These are phyloP conservation scores for Chrysophaeum taylorii DNA, from an alignment of 352 stramenopile species.

Conservation along the genomic window DNA sequence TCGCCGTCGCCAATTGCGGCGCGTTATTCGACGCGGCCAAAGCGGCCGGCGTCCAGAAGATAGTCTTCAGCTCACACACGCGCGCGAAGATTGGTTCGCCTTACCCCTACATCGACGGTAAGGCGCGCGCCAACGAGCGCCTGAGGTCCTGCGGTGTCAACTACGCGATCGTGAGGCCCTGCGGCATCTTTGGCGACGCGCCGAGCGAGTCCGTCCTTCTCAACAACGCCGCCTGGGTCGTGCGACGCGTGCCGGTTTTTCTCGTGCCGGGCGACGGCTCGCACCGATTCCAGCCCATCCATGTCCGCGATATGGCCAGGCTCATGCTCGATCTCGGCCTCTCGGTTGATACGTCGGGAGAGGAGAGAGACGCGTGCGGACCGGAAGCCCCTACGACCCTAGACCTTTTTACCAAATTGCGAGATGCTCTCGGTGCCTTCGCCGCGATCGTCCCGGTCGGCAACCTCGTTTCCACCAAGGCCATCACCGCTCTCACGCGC, in stretches of 20 bases:
- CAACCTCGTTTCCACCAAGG: background rate
- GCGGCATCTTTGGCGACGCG: constrained; percentile 21
- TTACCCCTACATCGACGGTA: constrained; percentile 17
- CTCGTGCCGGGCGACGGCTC: background rate
- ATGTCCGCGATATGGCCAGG: constrained; percentile 16
- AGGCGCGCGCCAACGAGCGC: background rate
- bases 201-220: constrained; percentile 15
- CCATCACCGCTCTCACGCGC: constrained; percentile 12
- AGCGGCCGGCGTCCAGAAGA: constrained; percentile 12
- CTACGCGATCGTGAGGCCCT: constrained; percentile 20
- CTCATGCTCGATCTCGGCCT: constrained; percentile 14
- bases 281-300: constrained; percentile 16
- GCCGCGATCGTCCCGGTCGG: background rate
- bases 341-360: background rate
- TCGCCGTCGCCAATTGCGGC: background rate
- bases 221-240: constrained; percentile 19
- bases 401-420: constrained; percentile 9
- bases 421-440: background rate
- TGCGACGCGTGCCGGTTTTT: constrained; percentile 15
- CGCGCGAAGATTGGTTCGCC: background rate
- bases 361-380: constrained; percentile 16
- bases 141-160: constrained; percentile 5
- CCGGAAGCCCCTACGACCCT: constrained; percentile 8
- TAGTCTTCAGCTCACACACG: constrained; percentile 16
- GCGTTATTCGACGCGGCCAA: constrained; percentile 10